These are phyloP conservation scores for Cladophialophora yegresii DNA, from an alignment of 2,329 filamentous ascomycete genomes.

Conservation along the genomic window DNA sequence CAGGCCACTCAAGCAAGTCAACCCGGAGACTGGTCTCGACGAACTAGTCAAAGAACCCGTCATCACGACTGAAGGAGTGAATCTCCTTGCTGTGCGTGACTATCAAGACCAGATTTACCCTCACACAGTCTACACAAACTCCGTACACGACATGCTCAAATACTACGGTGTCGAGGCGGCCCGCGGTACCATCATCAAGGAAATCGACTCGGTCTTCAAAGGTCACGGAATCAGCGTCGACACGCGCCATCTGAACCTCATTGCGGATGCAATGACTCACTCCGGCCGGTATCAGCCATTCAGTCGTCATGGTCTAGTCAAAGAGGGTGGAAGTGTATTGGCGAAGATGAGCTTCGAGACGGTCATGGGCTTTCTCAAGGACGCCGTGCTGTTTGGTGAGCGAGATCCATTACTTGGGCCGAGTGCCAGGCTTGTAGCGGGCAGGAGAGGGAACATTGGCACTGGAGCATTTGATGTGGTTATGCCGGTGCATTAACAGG, in stretches of 20 bases:
- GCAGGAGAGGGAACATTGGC: slow-evolving; percentile 76
- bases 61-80: slow-evolving; percentile 75
- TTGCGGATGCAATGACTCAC: slow-evolving; percentile 97
- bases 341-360: slow-evolving; percentile 99
- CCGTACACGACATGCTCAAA: slow-evolving; percentile 79
- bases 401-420: slow-evolving; percentile 85
- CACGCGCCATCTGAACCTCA: slow-evolving; percentile 87
- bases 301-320: slow-evolving; percentile 79
- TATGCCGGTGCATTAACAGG: slow-evolving; percentile 33
- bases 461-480: slow-evolving; percentile 92
- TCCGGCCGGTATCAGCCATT: slow-evolving; percentile 87
- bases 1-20: slow-evolving; percentile 47
- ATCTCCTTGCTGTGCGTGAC: slow-evolving; percentile 85
- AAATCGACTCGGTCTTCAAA: slow-evolving; percentile 81
- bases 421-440: slow-evolving; percentile 84
- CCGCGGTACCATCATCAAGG: slow-evolving; percentile 79
- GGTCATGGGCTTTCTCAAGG: slow-evolving; percentile 87
- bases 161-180: slow-evolving; percentile 94
- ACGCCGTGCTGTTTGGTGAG: slow-evolving; percentile 86
- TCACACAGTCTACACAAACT: slow-evolving; percentile 85
- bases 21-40: slow-evolving; percentile 54
- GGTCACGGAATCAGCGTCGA: slow-evolving; percentile 93
- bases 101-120: slow-evolving; percentile 84
- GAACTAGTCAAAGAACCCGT: slow-evolving; percentile 51
- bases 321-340: slow-evolving; percentile 82